Evolutionary conservation across 2,329 filamentous ascomycete genomes (phyloP).

Genomic region (Aspergillus pseudotamarii): DNA sequence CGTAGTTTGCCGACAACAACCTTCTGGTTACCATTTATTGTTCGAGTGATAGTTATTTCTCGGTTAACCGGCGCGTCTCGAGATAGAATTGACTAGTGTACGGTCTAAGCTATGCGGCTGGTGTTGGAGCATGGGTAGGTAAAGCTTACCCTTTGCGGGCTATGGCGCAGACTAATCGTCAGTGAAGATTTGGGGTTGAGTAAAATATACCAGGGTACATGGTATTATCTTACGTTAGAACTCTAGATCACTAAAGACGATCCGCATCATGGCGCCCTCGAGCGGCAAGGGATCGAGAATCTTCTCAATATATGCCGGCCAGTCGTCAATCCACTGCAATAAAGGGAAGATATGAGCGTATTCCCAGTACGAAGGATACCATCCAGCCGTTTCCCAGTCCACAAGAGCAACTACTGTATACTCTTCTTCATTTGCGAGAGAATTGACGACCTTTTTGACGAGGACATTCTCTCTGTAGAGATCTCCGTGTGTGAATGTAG

Average conservation of each 20-base stretch:
- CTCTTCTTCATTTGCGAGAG: conserved; percentile 17
- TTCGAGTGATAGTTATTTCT: no score
- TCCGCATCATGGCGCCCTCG: conserved; percentile 25
- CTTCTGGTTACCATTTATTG: no score
- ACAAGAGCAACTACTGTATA: conserved; percentile 24
- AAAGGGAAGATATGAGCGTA: conserved; percentile 25
- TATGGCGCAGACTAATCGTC: no score
- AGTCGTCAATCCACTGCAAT: conserved; percentile 29
- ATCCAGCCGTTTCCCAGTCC: conserved; percentile 31
- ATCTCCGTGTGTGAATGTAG: conserved; percentile 27
- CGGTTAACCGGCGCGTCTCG: no score
- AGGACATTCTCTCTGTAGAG: conserved; percentile 28
- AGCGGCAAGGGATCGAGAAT: conserved; percentile 27
- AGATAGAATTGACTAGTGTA: no score
- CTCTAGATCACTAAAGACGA: conserved; percentile 26
- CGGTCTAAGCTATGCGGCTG: no score
- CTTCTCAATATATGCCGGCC: conserved; percentile 28
- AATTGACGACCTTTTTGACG: conserved; percentile 17
- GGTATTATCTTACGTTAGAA: conserved; percentile 10
- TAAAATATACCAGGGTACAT: no score
- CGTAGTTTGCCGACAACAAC: no score
- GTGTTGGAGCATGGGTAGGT: no score
- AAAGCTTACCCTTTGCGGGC: no score
- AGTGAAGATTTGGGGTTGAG: no score
- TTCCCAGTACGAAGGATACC: conserved; percentile 33